These are phyloP conservation scores for Sugiyamaella xylanicola DNA, from an alignment of 1,139 yeast genomes.

Conservation along the genomic window DNA sequence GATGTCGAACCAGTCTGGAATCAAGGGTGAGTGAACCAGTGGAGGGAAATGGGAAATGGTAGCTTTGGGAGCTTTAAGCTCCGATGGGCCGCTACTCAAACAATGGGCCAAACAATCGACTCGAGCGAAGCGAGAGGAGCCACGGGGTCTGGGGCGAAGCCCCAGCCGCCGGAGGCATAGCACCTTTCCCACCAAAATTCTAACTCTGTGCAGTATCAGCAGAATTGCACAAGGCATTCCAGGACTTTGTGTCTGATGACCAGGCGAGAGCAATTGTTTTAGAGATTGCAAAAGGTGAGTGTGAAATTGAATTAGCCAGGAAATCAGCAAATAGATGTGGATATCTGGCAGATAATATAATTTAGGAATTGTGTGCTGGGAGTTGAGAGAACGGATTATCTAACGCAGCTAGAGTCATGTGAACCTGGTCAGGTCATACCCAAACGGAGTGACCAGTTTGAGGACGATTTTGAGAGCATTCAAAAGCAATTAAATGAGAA, in stretches of 20 bases:
- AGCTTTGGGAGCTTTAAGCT: too few species aligned
- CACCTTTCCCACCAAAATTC: background rate
- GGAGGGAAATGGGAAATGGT: too few species aligned
- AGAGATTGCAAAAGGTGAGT: constrained; percentile 31
- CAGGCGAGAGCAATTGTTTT: constrained; percentile 37
- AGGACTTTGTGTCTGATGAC: constrained; percentile 29
- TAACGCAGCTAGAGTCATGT: constrained; percentile 38
- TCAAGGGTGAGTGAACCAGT: constrained; percentile 31
- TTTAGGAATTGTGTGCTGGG: too few species aligned
- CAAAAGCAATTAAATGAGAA: constrained; percentile 47
- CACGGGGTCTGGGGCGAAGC: background rate
- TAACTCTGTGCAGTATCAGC: constrained; percentile 26
- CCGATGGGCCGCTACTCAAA: background rate
- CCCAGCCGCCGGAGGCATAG: background rate
- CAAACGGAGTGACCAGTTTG: constrained; percentile 38
- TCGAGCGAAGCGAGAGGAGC: background rate
- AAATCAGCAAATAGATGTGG: too few species aligned
- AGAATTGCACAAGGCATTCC: constrained; percentile 32
- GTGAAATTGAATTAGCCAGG: too few species aligned
- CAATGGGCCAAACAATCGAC: background rate
- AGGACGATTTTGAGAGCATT: constrained; percentile 46
- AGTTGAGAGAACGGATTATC: too few species aligned
- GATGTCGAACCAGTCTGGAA: constrained; percentile 44
- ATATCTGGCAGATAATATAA: too few species aligned
- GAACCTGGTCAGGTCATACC: constrained; percentile 38